Conservation (phyloP, 2,329 filamentous ascomycete genomes). For the Paradendryphiella salina region DNA sequence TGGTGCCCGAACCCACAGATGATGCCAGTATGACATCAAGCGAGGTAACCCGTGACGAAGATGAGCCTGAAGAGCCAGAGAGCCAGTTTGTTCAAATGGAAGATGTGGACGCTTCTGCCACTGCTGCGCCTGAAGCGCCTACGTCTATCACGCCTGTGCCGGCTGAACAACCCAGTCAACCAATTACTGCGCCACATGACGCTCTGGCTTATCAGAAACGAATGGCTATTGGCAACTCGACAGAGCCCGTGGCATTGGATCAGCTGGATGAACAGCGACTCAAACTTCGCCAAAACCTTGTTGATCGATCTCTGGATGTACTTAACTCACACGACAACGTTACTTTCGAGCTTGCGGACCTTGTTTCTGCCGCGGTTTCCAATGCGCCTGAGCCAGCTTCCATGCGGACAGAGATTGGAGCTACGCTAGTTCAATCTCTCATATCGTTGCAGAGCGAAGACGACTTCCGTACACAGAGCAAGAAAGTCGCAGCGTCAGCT, state of each 20-base stretch:
- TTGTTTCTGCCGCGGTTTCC: constrained; percentile 73
- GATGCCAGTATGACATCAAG: constrained; percentile 32
- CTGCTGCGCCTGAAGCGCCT: constrained; percentile 17
- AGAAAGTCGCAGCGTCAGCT: constrained; percentile 86
- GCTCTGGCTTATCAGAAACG: constrained; percentile 42
- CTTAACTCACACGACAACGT: constrained; percentile 84
- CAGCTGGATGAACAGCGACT: constrained; percentile 76
- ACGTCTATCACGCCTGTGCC: constrained; percentile 24
- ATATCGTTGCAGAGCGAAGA: constrained; percentile 66
- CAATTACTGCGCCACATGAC: constrained; percentile 22
- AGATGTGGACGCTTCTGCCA: constrained; percentile 30
- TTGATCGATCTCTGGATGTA: constrained; percentile 88
- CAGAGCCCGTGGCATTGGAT: constrained; percentile 65
- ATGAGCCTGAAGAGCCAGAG: constrained; percentile 35
- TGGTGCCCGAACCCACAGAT: constrained; percentile 39
- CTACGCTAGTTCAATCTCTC: constrained; percentile 80
- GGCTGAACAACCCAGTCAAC: constrained; percentile 20
- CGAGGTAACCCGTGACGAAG: constrained; percentile 32
- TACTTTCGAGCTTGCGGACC: constrained; percentile 86
- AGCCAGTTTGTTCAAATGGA: constrained; percentile 48
- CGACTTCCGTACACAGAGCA: constrained; percentile 58
- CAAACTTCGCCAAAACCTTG: constrained; percentile 73
- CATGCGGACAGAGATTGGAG: constrained; percentile 73
- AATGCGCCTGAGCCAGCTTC: constrained; percentile 63
- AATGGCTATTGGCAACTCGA: constrained; percentile 38